These are phyloP conservation scores for Malus orientalis DNA, from an alignment of 306 rosid genomes.

Conservation along the genomic window DNA sequence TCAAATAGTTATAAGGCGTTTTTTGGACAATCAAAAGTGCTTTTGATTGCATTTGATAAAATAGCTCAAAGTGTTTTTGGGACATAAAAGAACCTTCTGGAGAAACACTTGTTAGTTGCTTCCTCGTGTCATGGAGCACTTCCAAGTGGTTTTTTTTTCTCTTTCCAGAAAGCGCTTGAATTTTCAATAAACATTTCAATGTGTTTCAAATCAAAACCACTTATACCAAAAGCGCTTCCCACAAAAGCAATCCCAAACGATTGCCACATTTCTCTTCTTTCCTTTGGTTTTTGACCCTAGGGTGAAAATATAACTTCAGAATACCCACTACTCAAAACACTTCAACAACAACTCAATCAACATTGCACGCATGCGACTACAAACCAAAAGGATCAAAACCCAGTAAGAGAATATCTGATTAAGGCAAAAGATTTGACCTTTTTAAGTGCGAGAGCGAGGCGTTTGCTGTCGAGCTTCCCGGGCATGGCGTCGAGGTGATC, in stretches of 20 bases:
- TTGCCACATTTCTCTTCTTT: not conserved
- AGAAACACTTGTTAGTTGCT: no score
- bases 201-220: not conserved
- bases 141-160: no score
- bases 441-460: conserved; percentile 73
- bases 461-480: conserved; percentile 73
- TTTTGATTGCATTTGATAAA: no score
- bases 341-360: not conserved
- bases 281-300: not conserved
- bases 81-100: no score
- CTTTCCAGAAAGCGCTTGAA: not conserved
- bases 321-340: conserved; percentile 10
- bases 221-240: not conserved
- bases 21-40: no score
- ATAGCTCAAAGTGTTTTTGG: no score
- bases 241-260: not conserved
- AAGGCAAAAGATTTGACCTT: conserved; percentile 37
- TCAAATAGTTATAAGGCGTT: no score
- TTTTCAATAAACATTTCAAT: not conserved
- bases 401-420: not conserved
- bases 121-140: no score
- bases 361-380: not conserved
- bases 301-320: not conserved
- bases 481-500: conserved; percentile 73
- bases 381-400: conserved; percentile 4